Conservation (phyloP, 1,139 yeast species). For the Yamadazyma pseudoaaseri region DNA sequence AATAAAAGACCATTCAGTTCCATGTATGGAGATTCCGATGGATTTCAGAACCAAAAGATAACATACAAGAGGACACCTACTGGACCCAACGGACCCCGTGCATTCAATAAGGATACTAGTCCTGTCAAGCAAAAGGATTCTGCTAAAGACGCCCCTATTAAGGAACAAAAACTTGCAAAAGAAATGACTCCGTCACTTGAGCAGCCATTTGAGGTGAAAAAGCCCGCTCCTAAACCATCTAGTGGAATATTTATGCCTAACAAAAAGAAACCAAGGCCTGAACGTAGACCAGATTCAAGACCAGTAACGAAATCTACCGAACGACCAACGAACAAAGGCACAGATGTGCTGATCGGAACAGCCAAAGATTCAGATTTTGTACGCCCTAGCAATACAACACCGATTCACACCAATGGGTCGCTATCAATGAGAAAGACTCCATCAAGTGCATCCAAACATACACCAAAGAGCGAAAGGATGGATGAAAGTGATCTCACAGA, state of each 20-base stretch:
- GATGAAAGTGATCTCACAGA: slow-evolving; percentile 25
- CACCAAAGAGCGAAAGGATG: slow-evolving; percentile 5
- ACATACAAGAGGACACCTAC: too few species aligned
- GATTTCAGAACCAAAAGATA: too few species aligned
- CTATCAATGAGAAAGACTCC: background rate
- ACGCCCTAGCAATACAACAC: background rate
- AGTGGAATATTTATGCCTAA: slow-evolving; percentile 13
- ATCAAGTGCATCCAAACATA: background rate
- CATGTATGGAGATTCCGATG: background rate
- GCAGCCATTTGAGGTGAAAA: background rate
- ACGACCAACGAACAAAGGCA: too few species aligned
- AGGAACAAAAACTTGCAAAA: too few species aligned
- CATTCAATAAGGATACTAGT: background rate
- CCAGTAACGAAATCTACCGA: background rate
- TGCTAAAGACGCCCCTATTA: too few species aligned
- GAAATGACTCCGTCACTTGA: too few species aligned
- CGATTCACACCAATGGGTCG: background rate
- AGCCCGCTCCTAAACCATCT: background rate
- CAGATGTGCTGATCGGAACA: too few species aligned
- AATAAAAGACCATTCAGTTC: background rate
- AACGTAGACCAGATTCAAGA: background rate
- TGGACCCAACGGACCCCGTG: too few species aligned
- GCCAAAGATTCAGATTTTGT: background rate
- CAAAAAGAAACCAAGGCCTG: slow-evolving; percentile 4
- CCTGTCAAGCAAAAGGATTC: background rate